Evolutionary conservation across 805 yeast species (phyloP).

Genomic region (Yarrowia alimentaria): DNA sequence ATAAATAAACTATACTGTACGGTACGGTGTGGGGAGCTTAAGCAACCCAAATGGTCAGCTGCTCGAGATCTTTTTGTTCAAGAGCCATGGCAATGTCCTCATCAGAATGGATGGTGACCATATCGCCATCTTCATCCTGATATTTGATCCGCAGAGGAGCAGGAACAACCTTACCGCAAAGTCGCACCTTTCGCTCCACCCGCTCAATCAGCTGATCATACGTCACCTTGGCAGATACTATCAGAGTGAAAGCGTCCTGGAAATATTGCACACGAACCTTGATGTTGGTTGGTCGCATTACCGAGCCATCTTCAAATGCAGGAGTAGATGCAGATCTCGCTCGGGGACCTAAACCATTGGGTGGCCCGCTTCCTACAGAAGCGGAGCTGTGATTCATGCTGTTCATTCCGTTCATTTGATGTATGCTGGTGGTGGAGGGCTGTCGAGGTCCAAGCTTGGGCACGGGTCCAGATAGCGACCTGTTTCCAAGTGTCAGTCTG

Average conservation of each 20-base stretch:
- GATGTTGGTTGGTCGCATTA: conserved; percentile 32
- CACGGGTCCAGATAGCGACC: conserved; percentile 14
- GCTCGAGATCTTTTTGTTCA: conserved; percentile 42
- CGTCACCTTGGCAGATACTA: conserved; percentile 54
- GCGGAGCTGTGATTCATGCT: conserved; percentile 22
- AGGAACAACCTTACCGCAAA: conserved; percentile 50
- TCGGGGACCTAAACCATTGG: conserved; percentile 7
- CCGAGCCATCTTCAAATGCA: conserved; percentile 4
- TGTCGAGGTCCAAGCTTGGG: conserved; percentile 16
- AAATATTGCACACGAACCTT: conserved; percentile 40
- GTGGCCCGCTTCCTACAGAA: conserved; percentile 23
- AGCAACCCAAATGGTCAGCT: conserved; percentile 12
- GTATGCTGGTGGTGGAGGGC: conserved; percentile 11
- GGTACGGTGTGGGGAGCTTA: conserved; percentile 1
- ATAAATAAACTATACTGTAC: no score
- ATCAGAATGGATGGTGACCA: conserved; percentile 75
- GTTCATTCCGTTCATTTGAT: conserved; percentile 3
- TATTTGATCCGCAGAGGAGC: conserved; percentile 61
- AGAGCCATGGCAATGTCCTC: conserved; percentile 88
- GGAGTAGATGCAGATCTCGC: conserved; percentile 30
- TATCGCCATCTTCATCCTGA: conserved; percentile 94
- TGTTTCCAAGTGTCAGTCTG: conserved; percentile 18
- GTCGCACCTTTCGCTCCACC: conserved; percentile 56
- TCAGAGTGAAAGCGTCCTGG: conserved; percentile 55
- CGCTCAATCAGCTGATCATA: conserved; percentile 55